A percentile compares a stretch with the other conserved stretches of the same genome.
These are phyloP conservation scores for Eutrema salsugineum DNA, from an alignment of 441 rosid species.

Conservation along the genomic window DNA sequence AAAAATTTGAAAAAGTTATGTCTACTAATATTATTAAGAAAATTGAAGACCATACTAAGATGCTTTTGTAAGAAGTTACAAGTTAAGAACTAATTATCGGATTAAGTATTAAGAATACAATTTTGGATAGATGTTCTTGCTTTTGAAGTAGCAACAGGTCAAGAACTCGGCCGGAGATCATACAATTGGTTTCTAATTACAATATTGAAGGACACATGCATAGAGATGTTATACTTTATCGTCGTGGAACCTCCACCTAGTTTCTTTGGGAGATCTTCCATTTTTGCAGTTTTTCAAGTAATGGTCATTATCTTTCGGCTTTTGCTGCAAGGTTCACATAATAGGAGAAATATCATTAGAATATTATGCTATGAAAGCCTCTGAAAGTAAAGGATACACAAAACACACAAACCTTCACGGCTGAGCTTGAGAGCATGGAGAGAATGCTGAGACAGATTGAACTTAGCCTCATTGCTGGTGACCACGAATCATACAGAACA, in stretches of 20 bases:
- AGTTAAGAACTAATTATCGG: no score
- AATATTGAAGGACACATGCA: not conserved
- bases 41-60: no score
- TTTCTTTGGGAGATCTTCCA: conserved; percentile 98
- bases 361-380: not conserved
- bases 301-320: conserved; percentile 97
- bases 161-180: conserved; percentile 20
- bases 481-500: conserved; percentile 98
- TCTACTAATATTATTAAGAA: no score
- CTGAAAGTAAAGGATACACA: not conserved
- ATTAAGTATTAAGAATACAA: no score
- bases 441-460: conserved; percentile 98
- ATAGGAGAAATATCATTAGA: conserved; percentile 8
- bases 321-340: conserved; percentile 65
- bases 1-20: no score
- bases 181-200: conserved; percentile 17
- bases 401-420: conserved; percentile 65
- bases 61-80: no score
- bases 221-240: conserved; percentile 65
- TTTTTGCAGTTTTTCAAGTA: conserved; percentile 95
- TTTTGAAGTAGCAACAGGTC: conserved; percentile 16
- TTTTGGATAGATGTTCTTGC: conserved; percentile 22
- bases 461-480: conserved; percentile 98
- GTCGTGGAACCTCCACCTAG: conserved; percentile 99
- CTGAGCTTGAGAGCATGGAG: conserved; percentile 98